phyloP scores from a whole-genome alignment of 2,329 filamentous ascomycete genomes.

The Penicillium sp. region DNA sequence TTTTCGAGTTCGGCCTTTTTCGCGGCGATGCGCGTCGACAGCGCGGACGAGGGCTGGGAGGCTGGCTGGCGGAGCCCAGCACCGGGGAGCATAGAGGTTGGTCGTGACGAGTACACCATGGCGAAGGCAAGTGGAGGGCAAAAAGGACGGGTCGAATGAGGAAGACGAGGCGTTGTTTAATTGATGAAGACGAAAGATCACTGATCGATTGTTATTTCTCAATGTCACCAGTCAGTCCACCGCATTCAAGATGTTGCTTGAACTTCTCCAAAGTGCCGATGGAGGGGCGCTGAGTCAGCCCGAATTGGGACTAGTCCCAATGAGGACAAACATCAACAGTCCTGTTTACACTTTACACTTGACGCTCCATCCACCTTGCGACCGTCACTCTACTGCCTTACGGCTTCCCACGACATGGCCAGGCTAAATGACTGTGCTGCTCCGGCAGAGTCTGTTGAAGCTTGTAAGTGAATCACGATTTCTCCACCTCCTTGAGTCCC shows the following conservation, averaged over 20 bases:
- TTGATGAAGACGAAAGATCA: neutral
- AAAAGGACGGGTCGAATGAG: neutral
- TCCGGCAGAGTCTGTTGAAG: conserved; percentile 50
- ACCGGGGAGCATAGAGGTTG: conserved; percentile 35
- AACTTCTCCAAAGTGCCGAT: neutral
- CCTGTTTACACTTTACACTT: conserved; percentile 18
- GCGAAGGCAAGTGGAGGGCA: neutral
- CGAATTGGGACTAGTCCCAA: conserved; percentile 30
- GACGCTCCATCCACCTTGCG: neutral
- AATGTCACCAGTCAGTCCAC: neutral
- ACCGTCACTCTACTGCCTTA: conserved; percentile 1
- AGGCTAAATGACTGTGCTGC: conserved; percentile 51
- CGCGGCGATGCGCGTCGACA: conserved; percentile 63
- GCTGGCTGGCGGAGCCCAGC: conserved; percentile 26
- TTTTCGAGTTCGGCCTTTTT: conserved; percentile 66
- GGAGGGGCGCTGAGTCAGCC: conserved; percentile 15
- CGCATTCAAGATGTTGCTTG: neutral
- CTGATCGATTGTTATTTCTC: neutral
- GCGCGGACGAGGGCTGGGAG: conserved; percentile 56
- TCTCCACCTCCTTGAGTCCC: neutral
- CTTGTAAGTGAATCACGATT: conserved; percentile 39
- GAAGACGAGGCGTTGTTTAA: neutral
- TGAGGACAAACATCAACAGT: conserved; percentile 44
- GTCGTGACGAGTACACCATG: conserved; percentile 42
- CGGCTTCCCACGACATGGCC: conserved; percentile 40